Evolutionary conservation across 306 rosid species (phyloP).

Genomic region (Sicyos edulis): DNA sequence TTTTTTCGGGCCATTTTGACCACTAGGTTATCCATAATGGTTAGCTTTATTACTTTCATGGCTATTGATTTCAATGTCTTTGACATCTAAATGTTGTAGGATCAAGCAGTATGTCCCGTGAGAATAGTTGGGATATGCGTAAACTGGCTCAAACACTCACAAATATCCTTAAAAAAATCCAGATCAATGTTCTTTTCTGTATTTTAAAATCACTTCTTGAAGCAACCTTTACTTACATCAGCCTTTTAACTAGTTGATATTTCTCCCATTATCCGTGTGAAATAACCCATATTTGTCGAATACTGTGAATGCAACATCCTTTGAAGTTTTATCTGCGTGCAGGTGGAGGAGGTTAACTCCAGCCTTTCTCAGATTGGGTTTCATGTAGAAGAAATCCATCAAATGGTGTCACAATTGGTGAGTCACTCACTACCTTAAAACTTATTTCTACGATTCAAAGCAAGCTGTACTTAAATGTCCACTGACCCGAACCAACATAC

Average conservation of each 20-base stretch:
- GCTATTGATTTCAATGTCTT: neutral
- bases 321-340: constrained; percentile 16
- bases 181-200: neutral
- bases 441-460: neutral
- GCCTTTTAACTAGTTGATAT: constrained; percentile 1
- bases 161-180: too few relatives aligned
- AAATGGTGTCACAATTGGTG: constrained; percentile 49
- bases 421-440: constrained; percentile 20
- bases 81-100: too few relatives aligned
- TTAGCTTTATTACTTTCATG: neutral
- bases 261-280: neutral
- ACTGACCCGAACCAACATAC: constrained; percentile 26
- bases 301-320: neutral
- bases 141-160: too few relatives aligned
- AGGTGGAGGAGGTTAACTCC: constrained; percentile 70
- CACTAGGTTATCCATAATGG: too few relatives aligned
- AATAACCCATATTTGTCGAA: neutral
- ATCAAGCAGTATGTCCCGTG: too few relatives aligned
- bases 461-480: neutral
- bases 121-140: too few relatives aligned
- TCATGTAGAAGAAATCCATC: constrained; percentile 39
- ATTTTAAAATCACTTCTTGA: neutral
- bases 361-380: constrained; percentile 65
- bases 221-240: neutral
- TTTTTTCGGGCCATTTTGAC: too few relatives aligned